Base-by-base conservation (phyloP, 768 basidiomycete species). In the Porphyrellus cyaneotinctus region DNA sequence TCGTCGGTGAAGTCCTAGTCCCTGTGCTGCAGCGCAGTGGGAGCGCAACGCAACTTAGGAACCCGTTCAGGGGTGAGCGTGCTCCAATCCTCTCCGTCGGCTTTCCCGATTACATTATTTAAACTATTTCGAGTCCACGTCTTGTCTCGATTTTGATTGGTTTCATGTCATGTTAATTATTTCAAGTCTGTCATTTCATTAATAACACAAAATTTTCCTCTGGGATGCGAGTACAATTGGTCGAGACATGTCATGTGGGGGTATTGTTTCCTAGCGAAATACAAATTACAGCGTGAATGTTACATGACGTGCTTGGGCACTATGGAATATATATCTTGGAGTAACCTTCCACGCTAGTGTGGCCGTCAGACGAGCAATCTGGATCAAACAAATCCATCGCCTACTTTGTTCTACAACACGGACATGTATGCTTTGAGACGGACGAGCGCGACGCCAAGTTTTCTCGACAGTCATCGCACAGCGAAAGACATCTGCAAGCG, bases 391-490 rank as follows among this genome's bases (percentile, higher is more conserved):
- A 20, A 20, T 37, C 24, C 18, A 5, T 44, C 23, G 64, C 78
- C 61, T 58, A 79, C 79, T 56, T 70, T 52, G 67, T 63, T 53
- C 80, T 74, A 61, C 79, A 80, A 57, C 80, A 81, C 0, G 79
- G 79, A 45, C 79, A 81, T 1, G 68, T 70, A 49, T 80, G 79
- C 51, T 76, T 78, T 9, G 78, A 74, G 24, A 76, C 75, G 0
- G 77, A 66, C 9, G 72, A 65, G 3, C 79, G 75, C 3, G 79
- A 75, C 14, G 80, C 80, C 38, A 80, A 64, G 61, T 80, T 81
- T 51, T 72, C 72, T 51, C 79, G 72, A 53, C 79, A 80, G 63
- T 81, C 79, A 36, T 80, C 78, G 54, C 79, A 80, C 28, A 80
- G 58, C 2, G 80, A 73, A 17, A 80, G 71, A 56, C 79, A 81